These are phyloP conservation scores for Ricinus communis DNA, from an alignment of 345 rosid species.

Conservation along the genomic window DNA sequence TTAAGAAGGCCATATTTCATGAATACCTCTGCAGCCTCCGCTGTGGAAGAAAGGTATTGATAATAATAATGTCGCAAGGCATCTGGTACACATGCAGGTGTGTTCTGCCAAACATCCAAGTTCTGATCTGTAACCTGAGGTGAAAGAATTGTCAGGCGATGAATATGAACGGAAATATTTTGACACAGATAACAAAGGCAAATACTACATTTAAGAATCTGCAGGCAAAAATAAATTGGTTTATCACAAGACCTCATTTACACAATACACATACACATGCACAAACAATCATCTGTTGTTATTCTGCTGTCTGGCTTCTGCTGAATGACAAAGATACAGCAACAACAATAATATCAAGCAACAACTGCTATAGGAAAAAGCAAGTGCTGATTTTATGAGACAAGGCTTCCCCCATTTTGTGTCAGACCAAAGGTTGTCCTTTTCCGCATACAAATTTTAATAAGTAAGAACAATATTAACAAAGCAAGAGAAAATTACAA, in stretches of 20 bases:
- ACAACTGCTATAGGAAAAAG: neutral
- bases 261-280: no score
- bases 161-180: neutral
- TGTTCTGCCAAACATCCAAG: conserved; percentile 80
- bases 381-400: neutral
- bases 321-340: neutral
- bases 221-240: neutral
- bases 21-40: conserved; percentile 92
- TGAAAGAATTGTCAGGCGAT: conserved; percentile 22
- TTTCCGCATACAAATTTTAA: neutral
- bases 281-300: no score
- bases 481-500: neutral
- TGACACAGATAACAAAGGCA: neutral
- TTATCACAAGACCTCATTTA: no score
- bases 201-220: neutral
- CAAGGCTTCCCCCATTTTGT: neutral
- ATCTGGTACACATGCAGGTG: conserved; percentile 86
- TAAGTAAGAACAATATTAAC: neutral
- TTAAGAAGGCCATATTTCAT: neutral
- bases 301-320: neutral
- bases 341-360: neutral
- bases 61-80: conserved; percentile 93
- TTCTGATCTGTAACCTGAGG: conserved; percentile 92
- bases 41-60: conserved; percentile 92
- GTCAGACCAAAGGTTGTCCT: neutral